phyloP scores from a whole-genome alignment of 352 stramenopile genomes.

The Salisapilia sapeloensis region DNA sequence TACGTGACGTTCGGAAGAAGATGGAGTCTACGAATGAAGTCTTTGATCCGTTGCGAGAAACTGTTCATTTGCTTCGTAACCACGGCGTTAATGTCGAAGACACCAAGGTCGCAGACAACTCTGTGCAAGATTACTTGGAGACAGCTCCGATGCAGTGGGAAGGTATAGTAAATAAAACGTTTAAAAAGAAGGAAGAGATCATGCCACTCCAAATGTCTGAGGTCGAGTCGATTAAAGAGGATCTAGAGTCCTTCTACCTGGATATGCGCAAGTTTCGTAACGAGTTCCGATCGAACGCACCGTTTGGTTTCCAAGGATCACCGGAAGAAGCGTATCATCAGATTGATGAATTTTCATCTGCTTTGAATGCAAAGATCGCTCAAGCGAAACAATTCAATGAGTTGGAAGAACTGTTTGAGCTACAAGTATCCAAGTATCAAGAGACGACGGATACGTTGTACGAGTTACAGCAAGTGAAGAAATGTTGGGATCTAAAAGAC shows the following conservation, averaged over 20 bases:
- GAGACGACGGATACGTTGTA: conserved; percentile 81
- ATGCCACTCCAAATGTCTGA: conserved; percentile 93
- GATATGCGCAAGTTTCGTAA: conserved; percentile 90
- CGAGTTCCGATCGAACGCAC: conserved; percentile 87
- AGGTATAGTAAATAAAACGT: conserved; percentile 95
- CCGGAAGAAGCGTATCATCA: conserved; percentile 73
- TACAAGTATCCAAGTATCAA: conserved; percentile 78
- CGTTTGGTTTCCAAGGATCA: conserved; percentile 84
- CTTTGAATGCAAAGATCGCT: conserved; percentile 60
- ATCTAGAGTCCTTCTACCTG: conserved; percentile 89
- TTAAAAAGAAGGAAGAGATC: conserved; percentile 98
- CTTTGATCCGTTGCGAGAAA: conserved; percentile 89
- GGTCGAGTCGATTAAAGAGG: conserved; percentile 86
- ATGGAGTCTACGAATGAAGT: conserved; percentile 88
- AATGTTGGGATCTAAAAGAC: conserved; percentile 77
- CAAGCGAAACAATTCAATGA: conserved; percentile 78
- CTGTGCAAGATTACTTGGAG: conserved; percentile 87
- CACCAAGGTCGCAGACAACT: conserved; percentile 64
- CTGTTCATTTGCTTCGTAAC: conserved; percentile 87
- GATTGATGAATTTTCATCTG: conserved; percentile 59
- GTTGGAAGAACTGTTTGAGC: conserved; percentile 72
- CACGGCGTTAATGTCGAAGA: conserved; percentile 88
- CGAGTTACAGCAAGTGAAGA: conserved; percentile 75
- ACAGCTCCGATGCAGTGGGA: conserved; percentile 94
- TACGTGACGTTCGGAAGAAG: conserved; percentile 87